Percentiles rank a stretch among this genome's conserved stretches.
These are phyloP conservation scores for Penicillium taxi DNA, from an alignment of 495 filamentous ascomycete genomes.

Conservation along the genomic window DNA sequence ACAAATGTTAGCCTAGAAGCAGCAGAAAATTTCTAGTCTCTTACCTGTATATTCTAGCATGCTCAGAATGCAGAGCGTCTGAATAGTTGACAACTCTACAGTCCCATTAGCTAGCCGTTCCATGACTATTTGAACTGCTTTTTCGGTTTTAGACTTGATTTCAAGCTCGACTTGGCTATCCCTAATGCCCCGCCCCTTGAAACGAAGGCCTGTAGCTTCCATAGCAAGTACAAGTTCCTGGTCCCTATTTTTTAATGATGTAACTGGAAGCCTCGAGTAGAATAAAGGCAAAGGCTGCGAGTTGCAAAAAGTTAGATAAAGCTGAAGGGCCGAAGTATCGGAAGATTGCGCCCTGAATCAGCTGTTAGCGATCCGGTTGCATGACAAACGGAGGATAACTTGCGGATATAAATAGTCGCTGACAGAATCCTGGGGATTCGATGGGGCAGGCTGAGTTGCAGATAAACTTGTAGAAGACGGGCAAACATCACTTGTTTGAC, in stretches of 20 bases:
- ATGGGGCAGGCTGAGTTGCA: no score
- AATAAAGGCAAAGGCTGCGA: slow-evolving; percentile 35
- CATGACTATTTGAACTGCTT: slow-evolving; percentile 23
- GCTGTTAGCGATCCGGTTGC: no score
- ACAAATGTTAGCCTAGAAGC: background rate
- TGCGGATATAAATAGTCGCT: no score
- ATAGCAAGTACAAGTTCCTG: slow-evolving; percentile 30
- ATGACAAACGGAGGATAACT: no score
- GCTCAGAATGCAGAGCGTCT: slow-evolving; percentile 33
- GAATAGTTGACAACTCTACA: slow-evolving; percentile 36
- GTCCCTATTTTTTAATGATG: slow-evolving; percentile 20
- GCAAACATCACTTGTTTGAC: no score
- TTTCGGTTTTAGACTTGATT: slow-evolving; percentile 22
- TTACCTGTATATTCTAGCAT: slow-evolving; percentile 37
- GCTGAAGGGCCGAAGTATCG: background rate
- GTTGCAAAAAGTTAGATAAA: slow-evolving; percentile 1
- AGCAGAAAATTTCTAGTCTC: background rate
- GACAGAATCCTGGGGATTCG: no score
- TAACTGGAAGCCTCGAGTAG: slow-evolving; percentile 13
- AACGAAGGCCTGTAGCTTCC: slow-evolving; percentile 30
- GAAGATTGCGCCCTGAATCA: background rate
- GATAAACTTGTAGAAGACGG: no score
- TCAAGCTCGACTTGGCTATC: slow-evolving; percentile 6
- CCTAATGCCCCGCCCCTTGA: slow-evolving; percentile 9
- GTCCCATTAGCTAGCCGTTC: slow-evolving; percentile 23